These are phyloP conservation scores for Cladobotryum protrusum DNA, from an alignment of 2,329 filamentous ascomycete genomes.

Conservation along the genomic window DNA sequence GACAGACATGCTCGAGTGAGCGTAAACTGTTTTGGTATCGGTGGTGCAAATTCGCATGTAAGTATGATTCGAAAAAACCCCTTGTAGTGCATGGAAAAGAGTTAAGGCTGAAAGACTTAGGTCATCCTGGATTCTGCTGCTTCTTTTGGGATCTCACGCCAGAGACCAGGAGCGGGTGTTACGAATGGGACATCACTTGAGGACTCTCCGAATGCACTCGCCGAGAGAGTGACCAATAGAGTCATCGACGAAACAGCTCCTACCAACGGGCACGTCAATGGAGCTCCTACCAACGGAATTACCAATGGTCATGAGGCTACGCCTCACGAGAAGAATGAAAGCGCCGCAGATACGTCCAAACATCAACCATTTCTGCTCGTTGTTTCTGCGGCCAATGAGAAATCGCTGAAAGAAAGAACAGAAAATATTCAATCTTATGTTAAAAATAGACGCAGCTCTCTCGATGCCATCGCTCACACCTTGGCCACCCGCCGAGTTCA, in stretches of 20 bases:
- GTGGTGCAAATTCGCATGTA: slow-evolving; percentile 30
- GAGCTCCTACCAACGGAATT: neutral
- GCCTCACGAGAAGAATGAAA: too few relatives aligned
- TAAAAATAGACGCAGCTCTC: neutral
- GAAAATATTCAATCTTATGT: neutral
- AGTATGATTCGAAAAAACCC: slow-evolving; percentile 5
- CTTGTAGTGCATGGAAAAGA: too few relatives aligned
- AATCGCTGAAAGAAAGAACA: neutral
- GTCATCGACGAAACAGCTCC: too few relatives aligned
- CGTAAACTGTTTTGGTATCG: slow-evolving; percentile 31
- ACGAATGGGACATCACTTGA: too few relatives aligned
- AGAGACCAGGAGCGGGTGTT: slow-evolving; percentile 24
- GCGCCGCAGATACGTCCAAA: too few relatives aligned
- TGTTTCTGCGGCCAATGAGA: neutral
- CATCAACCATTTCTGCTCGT: neutral
- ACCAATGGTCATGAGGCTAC: too few relatives aligned
- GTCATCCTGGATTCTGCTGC: neutral
- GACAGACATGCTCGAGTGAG: slow-evolving; percentile 23
- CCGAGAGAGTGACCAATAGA: too few relatives aligned
- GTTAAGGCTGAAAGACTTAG: neutral
- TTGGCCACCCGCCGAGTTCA: too few relatives aligned
- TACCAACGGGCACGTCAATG: neutral
- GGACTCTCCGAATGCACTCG: neutral
- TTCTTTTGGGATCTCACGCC: neutral
- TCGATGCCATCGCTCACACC: neutral